Evolutionary conservation across 2,329 filamentous ascomycete species (phyloP), one percentile per base, ranked within the genome.

Genomic region (Neofusicoccum cordaticola): DNA sequence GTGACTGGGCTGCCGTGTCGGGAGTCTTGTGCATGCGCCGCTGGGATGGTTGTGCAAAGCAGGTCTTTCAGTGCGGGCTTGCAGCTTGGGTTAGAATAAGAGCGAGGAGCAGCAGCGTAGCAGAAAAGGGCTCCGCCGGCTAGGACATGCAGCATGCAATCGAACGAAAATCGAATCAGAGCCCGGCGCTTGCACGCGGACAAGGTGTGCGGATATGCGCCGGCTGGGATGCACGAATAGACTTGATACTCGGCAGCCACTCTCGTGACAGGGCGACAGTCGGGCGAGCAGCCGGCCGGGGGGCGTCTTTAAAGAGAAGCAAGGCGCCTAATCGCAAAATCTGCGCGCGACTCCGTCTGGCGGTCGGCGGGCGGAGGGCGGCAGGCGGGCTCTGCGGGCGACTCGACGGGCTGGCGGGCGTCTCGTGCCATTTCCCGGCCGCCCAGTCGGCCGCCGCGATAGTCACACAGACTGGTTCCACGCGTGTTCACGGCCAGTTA

Each of bases 21-120:
- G 72, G 69, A 74, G 68, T 70, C 67, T 66, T 68, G 76, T 78
- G 78, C 78, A 80, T 76, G 76, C 75, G 79, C 74, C 76, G 69
- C 69, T 69, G 68, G 71, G 69, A 71, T 66, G 64, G 67, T 65
- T 57, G 64, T 66, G 57, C 64, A 66, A 39, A 64, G 67, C 62
- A 68, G 67, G 71, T 75, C 69, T 69, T 73, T 73, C 71, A 71
- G 68, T 15, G 65, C 42, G 47, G 67, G 70, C 67, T 70, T 71
- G 74, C 72, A 77, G 75, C 70, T 71, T 72, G 68, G 74, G 67
- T 71, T 70, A 74, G 58, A 56, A 66, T 15, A 52, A 66, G 69
- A 65, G 61, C 68, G 69, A 74, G 71, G 68, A 72, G 72, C 68
- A 72, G 67, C 67, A 65, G 57, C 60, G 67, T 31, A 67, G 64